Evolutionary conservation across 2,329 filamentous ascomycete genomes (phyloP).

Genomic region (Raffaelea ambrosiae): DNA sequence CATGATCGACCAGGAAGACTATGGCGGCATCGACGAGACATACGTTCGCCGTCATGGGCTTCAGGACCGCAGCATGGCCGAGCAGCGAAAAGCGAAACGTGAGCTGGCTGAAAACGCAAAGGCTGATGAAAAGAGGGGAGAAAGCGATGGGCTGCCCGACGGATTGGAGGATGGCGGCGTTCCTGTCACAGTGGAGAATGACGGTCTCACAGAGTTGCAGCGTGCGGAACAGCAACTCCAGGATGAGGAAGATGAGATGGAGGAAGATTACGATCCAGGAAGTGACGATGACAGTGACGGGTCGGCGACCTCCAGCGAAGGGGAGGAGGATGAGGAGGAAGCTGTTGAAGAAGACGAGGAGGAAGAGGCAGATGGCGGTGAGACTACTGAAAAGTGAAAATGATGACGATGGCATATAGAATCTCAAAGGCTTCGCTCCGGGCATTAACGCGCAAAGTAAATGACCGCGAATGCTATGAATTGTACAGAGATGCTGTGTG

Average conservation of each 20-base stretch:
- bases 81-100: constrained; percentile 56
- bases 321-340: constrained; percentile 42
- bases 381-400: neutral
- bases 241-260: constrained; percentile 55
- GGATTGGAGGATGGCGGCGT: constrained; percentile 19
- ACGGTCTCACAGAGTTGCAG: constrained; percentile 39
- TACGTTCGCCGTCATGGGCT: constrained; percentile 54
- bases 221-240: constrained; percentile 42
- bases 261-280: constrained; percentile 59
- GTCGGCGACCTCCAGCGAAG: constrained; percentile 40
- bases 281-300: constrained; percentile 53
- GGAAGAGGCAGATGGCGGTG: constrained; percentile 4
- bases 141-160: constrained; percentile 22
- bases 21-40: constrained; percentile 51
- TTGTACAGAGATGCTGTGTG: too few species aligned
- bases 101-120: constrained; percentile 51
- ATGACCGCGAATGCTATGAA: too few species aligned
- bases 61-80: constrained; percentile 61
- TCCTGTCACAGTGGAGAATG: too few species aligned
- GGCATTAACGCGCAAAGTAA: too few species aligned
- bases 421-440: too few species aligned
- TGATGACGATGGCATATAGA: too few species aligned
- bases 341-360: constrained; percentile 24
- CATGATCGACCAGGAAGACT: constrained; percentile 64
- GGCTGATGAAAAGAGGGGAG: constrained; percentile 34